Base-by-base conservation (phyloP, 208 protist genomes). In the Leishmania tropica region DNA sequence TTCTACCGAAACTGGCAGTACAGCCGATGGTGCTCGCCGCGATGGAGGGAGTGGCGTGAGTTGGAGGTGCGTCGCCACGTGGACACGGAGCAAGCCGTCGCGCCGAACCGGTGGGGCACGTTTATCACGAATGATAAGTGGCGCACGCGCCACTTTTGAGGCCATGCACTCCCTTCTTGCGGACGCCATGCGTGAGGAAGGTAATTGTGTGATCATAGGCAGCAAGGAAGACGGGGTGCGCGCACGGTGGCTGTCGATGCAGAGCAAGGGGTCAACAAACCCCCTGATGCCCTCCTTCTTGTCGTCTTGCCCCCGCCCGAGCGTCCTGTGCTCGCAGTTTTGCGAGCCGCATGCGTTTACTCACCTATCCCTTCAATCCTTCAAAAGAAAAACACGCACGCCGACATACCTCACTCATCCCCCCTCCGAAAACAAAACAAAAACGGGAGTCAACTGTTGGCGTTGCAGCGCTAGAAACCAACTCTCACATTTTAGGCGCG, bases 31-130 rank as follows among this genome's bases (percentile, higher is more conserved):
- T 97, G 94, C 83, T 96, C 92, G 53, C 94, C 94, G 78, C 89
- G 94, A 21, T 97, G 94, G 92, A 76, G 94, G 37, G 92, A 97
- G 83, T 97, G 94, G 92, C 87, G 94, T 1, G 94, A 97, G 83
- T 37, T 94, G 45, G 88, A 96, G 86, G 87, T 95, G 58, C 84
- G 88, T 76, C 88, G 88, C 42, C 58, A 83, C 56, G 87, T 93
- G 48, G 83, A 95, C 60, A 92, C 78, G 67, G 85, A 94, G 51
- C 93, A 96, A n/a, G 73, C 81, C 51, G 84, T 94, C 13, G 85
- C 80, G 31, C 79, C 85, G 13, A 83, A 76, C 19, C 85, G 93
- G 0, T 96, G 93, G 93, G 93, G 93, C 21, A 91, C 84, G 2
- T 94, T 96, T 65, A 42, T 96, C 51, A 90, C 86, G 7, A 92